Evolutionary conservation across 257 asterid species (phyloP), one percentile per base, ranked within the genome.

Genomic region (Penstemon eatonii): DNA sequence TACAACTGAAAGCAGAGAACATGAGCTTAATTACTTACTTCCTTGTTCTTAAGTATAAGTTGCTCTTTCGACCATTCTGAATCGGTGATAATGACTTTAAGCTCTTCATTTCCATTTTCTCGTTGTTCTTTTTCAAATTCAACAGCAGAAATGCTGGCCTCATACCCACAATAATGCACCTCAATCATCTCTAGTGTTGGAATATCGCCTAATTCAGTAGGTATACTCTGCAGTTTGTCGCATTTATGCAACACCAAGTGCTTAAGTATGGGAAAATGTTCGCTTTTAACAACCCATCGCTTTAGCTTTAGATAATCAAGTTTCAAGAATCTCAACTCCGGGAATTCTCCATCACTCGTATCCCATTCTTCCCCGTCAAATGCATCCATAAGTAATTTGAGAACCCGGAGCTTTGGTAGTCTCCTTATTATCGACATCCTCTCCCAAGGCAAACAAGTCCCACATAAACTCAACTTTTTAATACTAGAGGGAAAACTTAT

Each of bases 251-350:
- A 65, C 18, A 70, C 56, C 47, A 70, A 41, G 8, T 11, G 70
- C 18, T n/a, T 39, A 65, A 76, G 80, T n/a, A 9, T 45, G 36
- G 71, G 71, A 12, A 72, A 65, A 50, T 65, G 61, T 12, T 47
- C 53, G 5, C 41, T 38, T 4, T 56, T 55, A 18, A 0, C 56
- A 13, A 37, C 15, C 77, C 77, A 71, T 42, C 46, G 6, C 47
- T 10, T 4, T 13, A 76, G 38, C n/a, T 45, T 8, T 49, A 56
- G 7, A 3, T 13, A 7, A 2, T 65, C 61, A 40, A 75, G 63
- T 42, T 70, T 60, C 66, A 75, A 70, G 67, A 65, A 65, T 43
- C n/a, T 44, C 47, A 70, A 76, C 72, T 65, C 60, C 44, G 36
- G 72, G 55, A 70, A 75, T 46, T 65, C 73, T 2, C 49, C 69